These are phyloP conservation scores for Aspergillus niger DNA, from an alignment of 2,329 filamentous ascomycete genomes.

Conservation along the genomic window DNA sequence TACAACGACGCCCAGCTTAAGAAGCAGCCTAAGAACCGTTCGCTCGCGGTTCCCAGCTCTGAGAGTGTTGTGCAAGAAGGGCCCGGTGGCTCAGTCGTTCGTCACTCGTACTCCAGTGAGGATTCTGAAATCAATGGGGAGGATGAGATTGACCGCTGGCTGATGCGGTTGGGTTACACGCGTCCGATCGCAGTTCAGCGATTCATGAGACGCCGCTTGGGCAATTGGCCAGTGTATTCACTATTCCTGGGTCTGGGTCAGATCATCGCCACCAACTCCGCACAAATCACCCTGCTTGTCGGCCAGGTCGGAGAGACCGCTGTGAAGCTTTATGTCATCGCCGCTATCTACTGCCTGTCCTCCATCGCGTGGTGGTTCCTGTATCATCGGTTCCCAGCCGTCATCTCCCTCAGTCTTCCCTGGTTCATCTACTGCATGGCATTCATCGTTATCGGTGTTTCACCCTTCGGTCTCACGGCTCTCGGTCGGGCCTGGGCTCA, in stretches of 20 bases:
- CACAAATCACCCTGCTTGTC: constrained; percentile 67
- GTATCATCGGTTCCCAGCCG: constrained; percentile 59
- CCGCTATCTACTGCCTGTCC: constrained; percentile 58
- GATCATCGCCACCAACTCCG: constrained; percentile 65
- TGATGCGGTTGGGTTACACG: constrained; percentile 57
- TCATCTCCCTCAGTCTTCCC: constrained; percentile 58
- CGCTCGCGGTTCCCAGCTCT: neutral
- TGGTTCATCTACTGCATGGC: constrained; percentile 65
- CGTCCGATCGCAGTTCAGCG: constrained; percentile 58
- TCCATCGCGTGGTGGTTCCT: constrained; percentile 64
- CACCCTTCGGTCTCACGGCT: constrained; percentile 51
- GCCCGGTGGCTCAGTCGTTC: neutral
- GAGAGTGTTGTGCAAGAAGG: neutral
- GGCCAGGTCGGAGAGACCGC: constrained; percentile 62
- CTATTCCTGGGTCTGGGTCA: constrained; percentile 64
- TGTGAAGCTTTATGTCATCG: constrained; percentile 60
- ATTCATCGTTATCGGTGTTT: constrained; percentile 62
- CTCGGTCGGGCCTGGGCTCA: constrained; percentile 56
- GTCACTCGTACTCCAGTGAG: constrained; percentile 22
- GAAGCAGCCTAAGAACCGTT: constrained; percentile 2
- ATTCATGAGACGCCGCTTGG: constrained; percentile 56
- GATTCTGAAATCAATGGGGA: constrained; percentile 35
- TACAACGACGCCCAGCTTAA: constrained; percentile 59
- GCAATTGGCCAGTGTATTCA: constrained; percentile 65
- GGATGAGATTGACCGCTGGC: constrained; percentile 54